Base-by-base conservation (phyloP, 1,284 basidiomycete species). In the Cryptococcus sp. region DNA sequence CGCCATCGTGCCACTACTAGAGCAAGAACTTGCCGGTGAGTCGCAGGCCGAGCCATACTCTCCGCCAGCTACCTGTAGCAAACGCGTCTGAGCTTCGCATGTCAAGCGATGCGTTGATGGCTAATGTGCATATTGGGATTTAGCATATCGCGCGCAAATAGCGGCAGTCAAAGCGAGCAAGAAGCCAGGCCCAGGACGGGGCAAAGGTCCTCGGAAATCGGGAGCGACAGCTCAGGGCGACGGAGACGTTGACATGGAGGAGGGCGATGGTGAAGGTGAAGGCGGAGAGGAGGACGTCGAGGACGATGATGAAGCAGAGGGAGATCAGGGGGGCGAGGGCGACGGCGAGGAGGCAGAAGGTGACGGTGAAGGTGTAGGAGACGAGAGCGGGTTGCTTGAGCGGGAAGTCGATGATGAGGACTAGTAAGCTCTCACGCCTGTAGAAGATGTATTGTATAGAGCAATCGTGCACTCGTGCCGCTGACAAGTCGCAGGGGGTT, bases 21-120 rank as follows among this genome's bases (percentile, higher is more conserved):
- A 90, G 63, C 80, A 78, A 0, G 90, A 94, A 70, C 83, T 95
- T 6, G 81, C 85, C 60, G 82, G 91, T 90, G 63, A 64, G 82
- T 80, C 27, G 20, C 46, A 22, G 19, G 27, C 13, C 16, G 39
- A 5, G 10, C 10, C 17, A 30, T 46, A 15, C 20, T 4, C 41
- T n/a, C 6, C 7, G 11, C 38, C 2, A 23, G 15, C 40, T 30
- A 30, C 17, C 39, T 6, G 25, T 19, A 23, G 45, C 17, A 22
- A 19, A 4, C 15, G 17, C 13, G 3, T 15, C 30, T 30, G 16
- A 17, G 30, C 10, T 5, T 50, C 35, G 35, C 19, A 43, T 35
- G 30, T 13, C 13, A 35, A 35, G 30, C 13, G 30, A 35, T 35
- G 10, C 30, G 10, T 25, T 25, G 38, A 11, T 16, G 30, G 42